These are phyloP conservation scores for Crucihimalaya himalaica DNA, from an alignment of 345 rosid genomes.

Conservation along the genomic window DNA sequence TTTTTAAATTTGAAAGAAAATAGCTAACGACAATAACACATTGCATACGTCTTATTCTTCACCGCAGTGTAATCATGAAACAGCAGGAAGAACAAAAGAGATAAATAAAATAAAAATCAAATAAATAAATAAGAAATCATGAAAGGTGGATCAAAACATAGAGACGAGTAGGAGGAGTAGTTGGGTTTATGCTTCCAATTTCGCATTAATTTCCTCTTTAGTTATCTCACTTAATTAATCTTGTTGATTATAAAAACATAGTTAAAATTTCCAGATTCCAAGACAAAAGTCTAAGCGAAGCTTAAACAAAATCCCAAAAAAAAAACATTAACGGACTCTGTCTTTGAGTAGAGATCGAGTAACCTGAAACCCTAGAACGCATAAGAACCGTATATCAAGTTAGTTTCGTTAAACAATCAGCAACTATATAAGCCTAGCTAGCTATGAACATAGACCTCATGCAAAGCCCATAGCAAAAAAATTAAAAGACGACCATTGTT, in stretches of 20 bases:
- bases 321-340: conserved; percentile 8
- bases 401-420: background rate
- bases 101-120: background rate
- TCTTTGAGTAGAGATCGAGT: conserved; percentile 18
- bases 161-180: conserved; percentile 36
- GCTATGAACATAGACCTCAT: conserved; percentile 22
- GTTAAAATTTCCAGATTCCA: conserved; percentile 28
- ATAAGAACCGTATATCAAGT: conserved; percentile 26
- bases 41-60: conserved; percentile 35
- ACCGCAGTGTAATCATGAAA: conserved; percentile 37
- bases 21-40: conserved; percentile 29
- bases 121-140: conserved; percentile 5
- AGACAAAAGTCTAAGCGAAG: conserved; percentile 1
- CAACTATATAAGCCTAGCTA: conserved; percentile 22
- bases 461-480: background rate
- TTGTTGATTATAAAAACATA: background rate
- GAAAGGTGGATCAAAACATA: conserved; percentile 25
- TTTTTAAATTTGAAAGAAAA: background rate
- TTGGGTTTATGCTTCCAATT: conserved; percentile 41
- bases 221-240: conserved; percentile 18
- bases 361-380: conserved; percentile 37
- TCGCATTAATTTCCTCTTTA: conserved; percentile 41
- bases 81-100: conserved; percentile 31
- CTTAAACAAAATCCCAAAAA: background rate
- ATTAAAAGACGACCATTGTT: background rate